These are phyloP conservation scores for Fusarium sp. DNA, from an alignment of 2,329 filamentous ascomycete genomes.

Conservation along the genomic window DNA sequence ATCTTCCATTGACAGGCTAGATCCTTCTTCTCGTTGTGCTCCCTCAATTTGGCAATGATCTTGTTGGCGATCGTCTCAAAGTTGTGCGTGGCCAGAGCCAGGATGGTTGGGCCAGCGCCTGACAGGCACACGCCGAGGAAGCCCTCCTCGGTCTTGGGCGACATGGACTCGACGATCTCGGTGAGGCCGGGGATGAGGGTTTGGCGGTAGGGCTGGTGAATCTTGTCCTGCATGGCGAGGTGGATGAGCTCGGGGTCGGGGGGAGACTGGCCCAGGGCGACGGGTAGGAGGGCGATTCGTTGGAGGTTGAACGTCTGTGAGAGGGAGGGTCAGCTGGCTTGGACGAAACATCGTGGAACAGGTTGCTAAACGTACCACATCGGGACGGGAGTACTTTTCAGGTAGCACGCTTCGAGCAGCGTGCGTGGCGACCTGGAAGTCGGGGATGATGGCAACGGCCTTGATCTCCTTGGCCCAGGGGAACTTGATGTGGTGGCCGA, in stretches of 20 bases:
- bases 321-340: constrained; percentile 26
- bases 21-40: constrained; percentile 64
- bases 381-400: constrained; percentile 78
- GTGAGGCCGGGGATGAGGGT: constrained; percentile 90
- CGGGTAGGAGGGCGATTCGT: constrained; percentile 88
- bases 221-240: constrained; percentile 97
- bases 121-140: constrained; percentile 95
- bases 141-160: constrained; percentile 85
- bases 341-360: background rate
- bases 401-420: constrained; percentile 89
- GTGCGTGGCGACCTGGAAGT: constrained; percentile 96
- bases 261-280: constrained; percentile 88
- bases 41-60: constrained; percentile 79
- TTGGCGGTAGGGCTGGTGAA: constrained; percentile 96
- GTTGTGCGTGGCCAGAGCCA: constrained; percentile 90
- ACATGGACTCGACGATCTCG: constrained; percentile 91
- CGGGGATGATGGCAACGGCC: constrained; percentile 93
- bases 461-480: constrained; percentile 95
- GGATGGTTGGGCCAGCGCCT: constrained; percentile 92
- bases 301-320: constrained; percentile 89
- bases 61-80: constrained; percentile 87
- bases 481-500: constrained; percentile 97
- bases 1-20: constrained; percentile 89
- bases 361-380: constrained; percentile 70
- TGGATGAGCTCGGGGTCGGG: constrained; percentile 95